phyloP scores from a whole-genome alignment of 2,329 filamentous ascomycete species.

The Cordyceps tenuipes region DNA sequence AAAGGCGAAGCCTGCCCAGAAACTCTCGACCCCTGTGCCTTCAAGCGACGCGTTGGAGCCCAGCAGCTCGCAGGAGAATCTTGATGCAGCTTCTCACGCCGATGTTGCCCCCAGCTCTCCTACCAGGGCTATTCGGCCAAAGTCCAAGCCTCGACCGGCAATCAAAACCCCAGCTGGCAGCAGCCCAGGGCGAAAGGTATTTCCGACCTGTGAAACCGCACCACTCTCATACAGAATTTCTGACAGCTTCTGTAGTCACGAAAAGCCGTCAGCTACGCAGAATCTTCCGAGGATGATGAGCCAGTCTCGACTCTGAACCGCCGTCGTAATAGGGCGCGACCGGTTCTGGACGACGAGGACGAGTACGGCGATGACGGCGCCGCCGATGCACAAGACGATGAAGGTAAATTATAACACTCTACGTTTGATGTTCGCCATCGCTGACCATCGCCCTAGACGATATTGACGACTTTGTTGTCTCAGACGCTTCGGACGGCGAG shows the following conservation, averaged over 20 bases:
- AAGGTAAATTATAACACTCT: conserved; percentile 34
- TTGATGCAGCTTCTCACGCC: conserved; percentile 34
- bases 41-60: conserved; percentile 70
- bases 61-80: conserved; percentile 60
- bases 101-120: conserved; percentile 42
- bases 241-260: conserved; percentile 31
- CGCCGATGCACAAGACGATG: conserved; percentile 55
- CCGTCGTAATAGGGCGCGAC: conserved; percentile 40
- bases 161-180: conserved; percentile 40
- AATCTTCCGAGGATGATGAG: conserved; percentile 75
- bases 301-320: conserved; percentile 46
- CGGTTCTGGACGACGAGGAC: conserved; percentile 56
- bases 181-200: conserved; percentile 75
- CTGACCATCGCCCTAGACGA: conserved; percentile 40
- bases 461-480: conserved; percentile 79
- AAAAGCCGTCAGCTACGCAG: conserved; percentile 67
- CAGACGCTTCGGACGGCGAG: conserved; percentile 72
- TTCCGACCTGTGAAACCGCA: conserved; percentile 9
- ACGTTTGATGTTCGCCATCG: too few relatives aligned
- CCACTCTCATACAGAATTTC: background rate
- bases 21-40: conserved; percentile 59
- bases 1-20: conserved; percentile 21
- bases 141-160: conserved; percentile 32
- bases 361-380: conserved; percentile 65
- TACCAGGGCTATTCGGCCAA: conserved; percentile 33